Conservation (phyloP, 768 basidiomycete genomes). For the Lactarius hengduanensis region DNA sequence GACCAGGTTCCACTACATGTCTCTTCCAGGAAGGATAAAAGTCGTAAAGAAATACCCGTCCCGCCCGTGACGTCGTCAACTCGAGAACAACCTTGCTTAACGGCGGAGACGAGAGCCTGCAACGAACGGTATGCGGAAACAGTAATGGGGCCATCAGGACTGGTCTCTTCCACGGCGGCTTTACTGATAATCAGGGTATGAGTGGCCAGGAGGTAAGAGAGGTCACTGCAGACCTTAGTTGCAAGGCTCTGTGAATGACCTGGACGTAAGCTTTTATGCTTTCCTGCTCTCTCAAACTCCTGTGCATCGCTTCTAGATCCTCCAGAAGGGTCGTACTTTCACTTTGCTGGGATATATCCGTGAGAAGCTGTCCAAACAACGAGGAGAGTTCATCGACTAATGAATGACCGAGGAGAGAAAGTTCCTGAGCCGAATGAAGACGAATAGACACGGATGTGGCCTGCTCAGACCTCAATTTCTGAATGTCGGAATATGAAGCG, state of each 20-base stretch:
- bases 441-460: slow-evolving; percentile 47
- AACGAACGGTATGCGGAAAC: slow-evolving; percentile 56
- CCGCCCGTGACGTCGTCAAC: slow-evolving; percentile 48
- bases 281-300: slow-evolving; percentile 72
- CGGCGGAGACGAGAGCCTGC: slow-evolving; percentile 56
- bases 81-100: slow-evolving; percentile 44
- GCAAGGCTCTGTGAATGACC: slow-evolving; percentile 66
- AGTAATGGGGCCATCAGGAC: slow-evolving; percentile 43
- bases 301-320: slow-evolving; percentile 77
- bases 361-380: slow-evolving; percentile 63
- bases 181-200: slow-evolving; percentile 45
- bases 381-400: slow-evolving; percentile 75
- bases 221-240: slow-evolving; percentile 56
- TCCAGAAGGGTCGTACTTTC: slow-evolving; percentile 68
- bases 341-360: slow-evolving; percentile 49
- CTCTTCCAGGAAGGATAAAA: slow-evolving; percentile 59
- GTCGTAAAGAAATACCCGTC: slow-evolving; percentile 46
- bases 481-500: slow-evolving; percentile 49
- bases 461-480: slow-evolving; percentile 48
- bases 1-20: slow-evolving; percentile 74
- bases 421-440: slow-evolving; percentile 64
- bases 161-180: slow-evolving; percentile 53
- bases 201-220: not conserved
- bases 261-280: slow-evolving; percentile 74
- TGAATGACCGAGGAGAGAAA: slow-evolving; percentile 73